Evolutionary conservation across 768 basidiomycete genomes (phyloP).

Genomic region (Suillus plorans): DNA sequence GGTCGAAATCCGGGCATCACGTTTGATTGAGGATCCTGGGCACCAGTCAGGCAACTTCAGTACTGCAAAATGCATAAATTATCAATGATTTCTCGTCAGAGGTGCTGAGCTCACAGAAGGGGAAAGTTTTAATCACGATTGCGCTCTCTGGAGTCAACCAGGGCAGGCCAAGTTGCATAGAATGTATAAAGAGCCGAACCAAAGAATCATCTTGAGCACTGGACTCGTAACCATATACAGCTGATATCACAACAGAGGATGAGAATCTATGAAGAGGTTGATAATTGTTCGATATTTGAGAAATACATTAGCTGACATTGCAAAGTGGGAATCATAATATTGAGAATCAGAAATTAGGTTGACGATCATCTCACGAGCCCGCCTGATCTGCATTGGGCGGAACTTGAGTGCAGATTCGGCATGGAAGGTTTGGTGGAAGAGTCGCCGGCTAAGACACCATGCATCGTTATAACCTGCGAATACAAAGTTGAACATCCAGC

Average conservation of each 20-base stretch:
- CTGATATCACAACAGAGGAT: slow-evolving; percentile 2
- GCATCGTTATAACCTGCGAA: slow-evolving; percentile 1
- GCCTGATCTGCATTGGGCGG: slow-evolving; percentile 25
- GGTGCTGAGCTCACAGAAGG: slow-evolving; percentile 3
- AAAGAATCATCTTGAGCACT: slow-evolving; percentile 1
- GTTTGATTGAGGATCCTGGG: background rate
- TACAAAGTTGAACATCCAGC: slow-evolving; percentile 2
- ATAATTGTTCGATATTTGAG: background rate
- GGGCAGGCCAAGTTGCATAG: background rate
- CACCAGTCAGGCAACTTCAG: slow-evolving; percentile 12
- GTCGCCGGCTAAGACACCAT: slow-evolving; percentile 30
- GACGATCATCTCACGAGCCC: slow-evolving; percentile 25
- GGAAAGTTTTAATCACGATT: background rate
- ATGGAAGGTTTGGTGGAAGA: slow-evolving; percentile 39
- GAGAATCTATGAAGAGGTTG: background rate
- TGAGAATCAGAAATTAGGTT: no score
- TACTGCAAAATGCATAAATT: background rate
- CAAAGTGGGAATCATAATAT: slow-evolving; percentile 14
- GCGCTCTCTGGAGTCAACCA: slow-evolving; percentile 3
- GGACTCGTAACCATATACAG: slow-evolving; percentile 4
- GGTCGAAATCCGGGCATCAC: slow-evolving; percentile 1
- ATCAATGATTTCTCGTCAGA: background rate
- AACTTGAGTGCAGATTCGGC: slow-evolving; percentile 25
- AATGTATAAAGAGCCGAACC: background rate
- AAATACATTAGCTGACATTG: background rate